Evolutionary conservation across 169 alveolate genomes (phyloP).

Genomic region (Babesia bovis): DNA sequence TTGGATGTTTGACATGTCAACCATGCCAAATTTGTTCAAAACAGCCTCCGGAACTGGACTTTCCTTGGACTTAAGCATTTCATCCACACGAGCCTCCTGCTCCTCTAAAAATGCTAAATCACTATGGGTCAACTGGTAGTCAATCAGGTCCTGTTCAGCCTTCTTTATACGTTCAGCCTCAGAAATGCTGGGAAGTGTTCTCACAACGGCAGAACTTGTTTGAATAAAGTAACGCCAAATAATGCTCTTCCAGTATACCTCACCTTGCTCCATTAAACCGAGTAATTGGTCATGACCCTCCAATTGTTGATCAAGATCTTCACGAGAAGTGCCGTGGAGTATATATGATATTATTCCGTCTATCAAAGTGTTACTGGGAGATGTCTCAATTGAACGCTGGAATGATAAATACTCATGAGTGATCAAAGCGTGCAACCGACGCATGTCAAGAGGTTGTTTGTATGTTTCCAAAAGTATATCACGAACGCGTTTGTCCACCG

Average conservation of each 20-base stretch:
- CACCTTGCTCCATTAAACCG: constrained; percentile 46
- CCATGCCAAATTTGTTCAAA: constrained; percentile 43
- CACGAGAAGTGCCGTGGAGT: constrained; percentile 40
- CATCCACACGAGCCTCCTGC: constrained; percentile 54
- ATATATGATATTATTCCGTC: constrained; percentile 64
- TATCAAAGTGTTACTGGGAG: constrained; percentile 65
- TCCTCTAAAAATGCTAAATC: constrained; percentile 57
- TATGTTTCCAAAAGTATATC: constrained; percentile 45
- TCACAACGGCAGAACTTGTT: constrained; percentile 42
- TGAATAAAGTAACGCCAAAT: constrained; percentile 52
- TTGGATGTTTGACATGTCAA: constrained; percentile 26
- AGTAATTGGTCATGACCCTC: constrained; percentile 35
- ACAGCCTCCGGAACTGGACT: constrained; percentile 57
- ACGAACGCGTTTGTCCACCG: constrained; percentile 51
- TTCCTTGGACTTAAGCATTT: constrained; percentile 27
- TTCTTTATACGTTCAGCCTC: constrained; percentile 50
- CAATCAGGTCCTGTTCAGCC: constrained; percentile 55
- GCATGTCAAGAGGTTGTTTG: constrained; percentile 66
- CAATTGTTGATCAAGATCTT: constrained; percentile 57
- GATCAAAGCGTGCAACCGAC: constrained; percentile 58
- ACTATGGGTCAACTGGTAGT: constrained; percentile 38
- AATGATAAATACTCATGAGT: constrained; percentile 53
- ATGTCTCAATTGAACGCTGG: constrained; percentile 65
- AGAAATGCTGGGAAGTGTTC: constrained; percentile 68
- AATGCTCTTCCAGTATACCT: constrained; percentile 71